phyloP scores from a whole-genome alignment of 129 eudicot genomes.

The Artemisia annua region DNA sequence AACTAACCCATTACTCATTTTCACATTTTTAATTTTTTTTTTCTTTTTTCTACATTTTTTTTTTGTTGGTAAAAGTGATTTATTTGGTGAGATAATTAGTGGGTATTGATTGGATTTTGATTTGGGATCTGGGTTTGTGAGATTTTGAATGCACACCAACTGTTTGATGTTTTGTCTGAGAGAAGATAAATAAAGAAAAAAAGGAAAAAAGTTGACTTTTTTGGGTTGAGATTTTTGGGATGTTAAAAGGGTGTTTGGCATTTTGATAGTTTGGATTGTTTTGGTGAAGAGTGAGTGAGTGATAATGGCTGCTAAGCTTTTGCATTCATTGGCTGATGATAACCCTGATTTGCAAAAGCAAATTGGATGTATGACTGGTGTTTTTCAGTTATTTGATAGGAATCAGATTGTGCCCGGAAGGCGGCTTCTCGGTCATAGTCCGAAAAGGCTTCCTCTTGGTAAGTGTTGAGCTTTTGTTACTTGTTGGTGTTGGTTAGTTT shows the following conservation, averaged over 20 bases:
- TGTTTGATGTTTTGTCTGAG: conserved; percentile 37
- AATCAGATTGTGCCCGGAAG: conserved; percentile 65
- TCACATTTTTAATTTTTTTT: not conserved
- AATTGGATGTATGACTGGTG: conserved; percentile 95
- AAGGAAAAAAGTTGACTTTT: conserved; percentile 26
- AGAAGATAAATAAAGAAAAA: not conserved
- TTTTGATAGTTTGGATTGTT: conserved; percentile 15
- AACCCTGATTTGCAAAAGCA: conserved; percentile 93
- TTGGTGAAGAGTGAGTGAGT: conserved; percentile 19
- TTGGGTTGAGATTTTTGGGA: conserved; percentile 9
- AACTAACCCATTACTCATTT: conserved; percentile 34
- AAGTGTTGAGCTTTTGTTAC: conserved; percentile 20
- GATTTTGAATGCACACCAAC: conserved; percentile 15
- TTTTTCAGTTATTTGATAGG: conserved; percentile 85
- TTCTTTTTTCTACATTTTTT: not conserved
- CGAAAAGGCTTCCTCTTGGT: conserved; percentile 76
- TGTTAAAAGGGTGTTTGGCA: conserved; percentile 20
- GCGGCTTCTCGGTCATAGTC: conserved; percentile 56
- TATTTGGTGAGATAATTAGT: conserved; percentile 6
- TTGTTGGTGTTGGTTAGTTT: not conserved
- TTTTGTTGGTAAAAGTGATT: conserved; percentile 8
- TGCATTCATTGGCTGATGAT: conserved; percentile 83
- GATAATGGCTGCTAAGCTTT: conserved; percentile 78
- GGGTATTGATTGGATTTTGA: too few relatives aligned
- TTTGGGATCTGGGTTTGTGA: conserved; percentile 27